Evolutionary conservation across 2,329 filamentous ascomycete species (phyloP).

Genomic region (Ceratocystiopsis sp.): DNA sequence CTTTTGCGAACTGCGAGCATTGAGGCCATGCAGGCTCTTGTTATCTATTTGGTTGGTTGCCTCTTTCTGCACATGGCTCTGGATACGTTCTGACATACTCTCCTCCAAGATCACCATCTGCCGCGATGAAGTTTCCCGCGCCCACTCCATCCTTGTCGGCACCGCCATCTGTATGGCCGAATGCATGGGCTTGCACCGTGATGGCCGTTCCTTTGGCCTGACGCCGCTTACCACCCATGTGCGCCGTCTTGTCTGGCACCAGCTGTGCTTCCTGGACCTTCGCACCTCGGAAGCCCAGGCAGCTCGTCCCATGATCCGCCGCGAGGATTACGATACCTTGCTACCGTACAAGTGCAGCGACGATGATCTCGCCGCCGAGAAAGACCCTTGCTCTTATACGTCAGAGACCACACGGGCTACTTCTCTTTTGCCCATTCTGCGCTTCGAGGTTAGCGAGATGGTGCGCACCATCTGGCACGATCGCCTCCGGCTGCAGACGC

Average conservation of each 20-base stretch:
- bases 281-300: constrained; percentile 60
- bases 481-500: constrained; percentile 43
- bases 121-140: constrained; percentile 52
- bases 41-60: constrained; percentile 54
- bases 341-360: constrained; percentile 58
- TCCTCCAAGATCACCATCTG: constrained; percentile 32
- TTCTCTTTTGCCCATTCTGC: constrained; percentile 48
- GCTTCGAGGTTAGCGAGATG: constrained; percentile 59
- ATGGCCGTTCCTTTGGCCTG: constrained; percentile 49
- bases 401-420: constrained; percentile 41
- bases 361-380: constrained; percentile 32
- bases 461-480: constrained; percentile 55
- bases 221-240: constrained; percentile 53
- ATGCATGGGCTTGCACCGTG: constrained; percentile 60
- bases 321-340: constrained; percentile 58
- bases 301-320: constrained; percentile 51
- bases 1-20: constrained; percentile 53
- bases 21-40: constrained; percentile 60
- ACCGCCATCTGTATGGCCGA: constrained; percentile 58
- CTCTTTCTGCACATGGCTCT: background rate
- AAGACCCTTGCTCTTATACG: constrained; percentile 23
- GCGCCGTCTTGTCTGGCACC: constrained; percentile 58
- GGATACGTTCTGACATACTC: constrained; percentile 11
- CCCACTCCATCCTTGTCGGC: constrained; percentile 55
- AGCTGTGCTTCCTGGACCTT: constrained; percentile 61